These are phyloP conservation scores for Teratosphaeria epicoccoides DNA, from an alignment of 2,329 filamentous ascomycete species.

Conservation along the genomic window DNA sequence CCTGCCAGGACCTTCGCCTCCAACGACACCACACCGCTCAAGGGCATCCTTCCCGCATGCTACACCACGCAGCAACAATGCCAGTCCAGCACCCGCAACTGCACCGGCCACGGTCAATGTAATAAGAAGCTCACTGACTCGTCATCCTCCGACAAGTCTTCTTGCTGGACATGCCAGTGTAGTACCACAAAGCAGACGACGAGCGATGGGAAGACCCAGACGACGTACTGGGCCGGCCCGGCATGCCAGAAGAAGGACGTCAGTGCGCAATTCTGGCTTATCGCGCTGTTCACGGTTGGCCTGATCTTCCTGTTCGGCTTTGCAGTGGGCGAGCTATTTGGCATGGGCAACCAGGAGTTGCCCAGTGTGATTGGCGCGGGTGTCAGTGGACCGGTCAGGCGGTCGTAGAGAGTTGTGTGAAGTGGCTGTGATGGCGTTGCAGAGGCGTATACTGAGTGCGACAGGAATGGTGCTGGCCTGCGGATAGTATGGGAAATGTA, in stretches of 20 bases:
- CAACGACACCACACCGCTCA: conserved; percentile 28
- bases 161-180: conserved; percentile 76
- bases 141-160: conserved; percentile 32
- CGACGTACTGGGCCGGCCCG: conserved; percentile 69
- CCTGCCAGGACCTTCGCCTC: conserved; percentile 26
- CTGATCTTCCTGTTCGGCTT: conserved; percentile 58
- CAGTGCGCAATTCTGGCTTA: conserved; percentile 78
- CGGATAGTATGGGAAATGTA: neutral
- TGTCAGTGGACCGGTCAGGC: conserved; percentile 52
- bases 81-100: conserved; percentile 59
- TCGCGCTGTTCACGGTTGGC: conserved; percentile 62
- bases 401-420: neutral
- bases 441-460: neutral
- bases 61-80: conserved; percentile 62
- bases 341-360: conserved; percentile 74
- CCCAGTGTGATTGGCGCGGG: conserved; percentile 95
- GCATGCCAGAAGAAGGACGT: conserved; percentile 89
- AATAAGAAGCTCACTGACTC: conserved; percentile 50
- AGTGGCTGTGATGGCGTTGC: neutral
- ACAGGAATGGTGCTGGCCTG: neutral
- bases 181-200: conserved; percentile 44
- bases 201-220: conserved; percentile 45
- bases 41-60: conserved; percentile 58
- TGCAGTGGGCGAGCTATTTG: conserved; percentile 68
- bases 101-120: conserved; percentile 74